Evolutionary conservation across 1,139 yeast genomes (phyloP), one percentile per base, ranked within the genome.

Genomic region (Petasospora fabianii): DNA sequence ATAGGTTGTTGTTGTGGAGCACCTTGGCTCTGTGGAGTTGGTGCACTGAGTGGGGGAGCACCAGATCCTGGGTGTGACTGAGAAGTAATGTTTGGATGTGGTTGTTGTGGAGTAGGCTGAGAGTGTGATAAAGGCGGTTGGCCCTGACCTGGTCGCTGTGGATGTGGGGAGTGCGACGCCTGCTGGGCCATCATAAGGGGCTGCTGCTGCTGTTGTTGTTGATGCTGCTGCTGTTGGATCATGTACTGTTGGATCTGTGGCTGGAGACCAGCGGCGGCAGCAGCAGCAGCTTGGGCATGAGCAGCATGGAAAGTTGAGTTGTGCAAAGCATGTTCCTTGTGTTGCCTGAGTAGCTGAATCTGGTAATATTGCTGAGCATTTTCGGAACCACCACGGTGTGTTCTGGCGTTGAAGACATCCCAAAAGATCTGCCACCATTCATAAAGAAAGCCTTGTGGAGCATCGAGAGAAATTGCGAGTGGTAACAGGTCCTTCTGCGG

Each of bases 371-470:
- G 84, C 39, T 75, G 73, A 3, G 95, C 92, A 42, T 73, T 64
- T 6, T 73, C 71, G 3, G 82, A 69, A 12, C 82, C 78, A 17
- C 77, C 78, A 43, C 79, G 68, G 45, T 74, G 73, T n/a, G 77
- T 80, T 53, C 85, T 73, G 3, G 95, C 95, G 55, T 84, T 84
- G 62, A 84, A 86, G 33, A 87, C 81, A 59, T 90, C 97, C 96
- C 97, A 90, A 58, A 88, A 90, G 24, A 88, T 80, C 65, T 80
- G 88, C 97, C 97, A 90, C 97, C 97, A 90, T 59, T 88, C 97
- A 53, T 75, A 80, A 32, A 88, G 65, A 55, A 86, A 88, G 9
- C 96, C 94, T 53, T 83, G 90, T 0, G 95, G 94, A 5, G 95
- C 81, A 56, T 87, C 87, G 76, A 77, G 75, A 19, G 79, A 69